A percentile compares a stretch with the other conserved stretches of the same genome.
phyloP scores from a whole-genome alignment of 768 basidiomycete genomes.

The Agrocybe praecox region DNA sequence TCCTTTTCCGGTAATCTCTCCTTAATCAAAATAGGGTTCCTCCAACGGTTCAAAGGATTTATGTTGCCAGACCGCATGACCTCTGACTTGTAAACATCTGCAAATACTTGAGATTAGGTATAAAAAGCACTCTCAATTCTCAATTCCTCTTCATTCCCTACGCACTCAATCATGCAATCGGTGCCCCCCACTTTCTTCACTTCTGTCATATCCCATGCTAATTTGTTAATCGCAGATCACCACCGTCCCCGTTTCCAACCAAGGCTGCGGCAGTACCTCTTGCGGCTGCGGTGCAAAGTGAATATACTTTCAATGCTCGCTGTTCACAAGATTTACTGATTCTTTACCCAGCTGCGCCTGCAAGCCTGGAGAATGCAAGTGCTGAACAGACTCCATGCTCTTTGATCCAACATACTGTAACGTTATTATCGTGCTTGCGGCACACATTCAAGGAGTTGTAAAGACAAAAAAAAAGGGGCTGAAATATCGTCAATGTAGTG shows the following conservation, averaged over 20 bases:
- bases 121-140: no score
- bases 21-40: not conserved
- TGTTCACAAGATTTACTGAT: not conserved
- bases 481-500: not conserved
- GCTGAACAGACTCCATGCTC: constrained; percentile 35
- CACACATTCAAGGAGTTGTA: not conserved
- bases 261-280: constrained; percentile 44
- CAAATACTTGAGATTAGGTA: no score
- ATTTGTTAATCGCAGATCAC: constrained; percentile 27
- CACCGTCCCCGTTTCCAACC: constrained; percentile 42
- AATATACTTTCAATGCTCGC: constrained; percentile 11
- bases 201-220: constrained; percentile 7
- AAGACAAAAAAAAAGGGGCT: not conserved
- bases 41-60: no score
- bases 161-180: constrained; percentile 35
- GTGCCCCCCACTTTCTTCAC: constrained; percentile 30
- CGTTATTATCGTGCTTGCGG: not conserved
- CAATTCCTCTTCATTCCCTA: constrained; percentile 3
- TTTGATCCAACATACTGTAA: not conserved
- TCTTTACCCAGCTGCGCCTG: constrained; percentile 52
- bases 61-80: no score
- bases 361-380: constrained; percentile 68
- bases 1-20: not conserved
- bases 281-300: constrained; percentile 59
- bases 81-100: no score